phyloP scores from a whole-genome alignment of 1,284 basidiomycete species.

The Austroboletus niveus region DNA sequence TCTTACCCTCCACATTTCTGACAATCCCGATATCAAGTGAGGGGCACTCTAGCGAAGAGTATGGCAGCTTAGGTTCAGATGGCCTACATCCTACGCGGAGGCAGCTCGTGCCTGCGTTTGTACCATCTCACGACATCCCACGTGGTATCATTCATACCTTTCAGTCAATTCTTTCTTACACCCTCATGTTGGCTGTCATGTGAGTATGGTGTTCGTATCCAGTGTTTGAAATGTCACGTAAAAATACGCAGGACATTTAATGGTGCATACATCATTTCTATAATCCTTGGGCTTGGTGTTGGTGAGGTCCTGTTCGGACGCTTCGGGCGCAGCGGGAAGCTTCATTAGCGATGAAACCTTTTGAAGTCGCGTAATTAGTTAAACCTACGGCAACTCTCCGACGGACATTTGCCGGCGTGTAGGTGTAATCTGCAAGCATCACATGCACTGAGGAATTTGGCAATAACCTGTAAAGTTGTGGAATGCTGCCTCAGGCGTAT shows the following conservation, averaged over 20 bases:
- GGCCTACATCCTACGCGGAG: neutral
- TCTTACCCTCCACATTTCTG: neutral
- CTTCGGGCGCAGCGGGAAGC: constrained; percentile 30
- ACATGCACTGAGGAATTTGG: too few species aligned
- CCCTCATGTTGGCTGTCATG: constrained; percentile 74
- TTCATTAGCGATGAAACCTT: neutral
- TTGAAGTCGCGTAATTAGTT: neutral
- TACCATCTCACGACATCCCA: constrained; percentile 54
- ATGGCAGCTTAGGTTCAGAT: neutral
- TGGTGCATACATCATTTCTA: constrained; percentile 63
- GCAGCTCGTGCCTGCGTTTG: constrained; percentile 54
- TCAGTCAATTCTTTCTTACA: constrained; percentile 56
- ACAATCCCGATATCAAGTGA: neutral
- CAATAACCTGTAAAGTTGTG: too few species aligned
- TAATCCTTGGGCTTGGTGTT: constrained; percentile 58
- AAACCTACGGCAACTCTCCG: too few species aligned
- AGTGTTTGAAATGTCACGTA: neutral
- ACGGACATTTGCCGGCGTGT: too few species aligned
- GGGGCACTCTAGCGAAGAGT: neutral
- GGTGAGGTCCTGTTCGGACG: constrained; percentile 70
- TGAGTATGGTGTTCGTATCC: constrained; percentile 34
- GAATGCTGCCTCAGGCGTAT: neutral
- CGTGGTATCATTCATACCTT: constrained; percentile 58
- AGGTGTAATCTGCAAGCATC: too few species aligned
- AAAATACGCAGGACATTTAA: constrained; percentile 63